Conservation (phyloP, 2,329 filamentous ascomycete genomes). For the Chaetomium sp. region DNA sequence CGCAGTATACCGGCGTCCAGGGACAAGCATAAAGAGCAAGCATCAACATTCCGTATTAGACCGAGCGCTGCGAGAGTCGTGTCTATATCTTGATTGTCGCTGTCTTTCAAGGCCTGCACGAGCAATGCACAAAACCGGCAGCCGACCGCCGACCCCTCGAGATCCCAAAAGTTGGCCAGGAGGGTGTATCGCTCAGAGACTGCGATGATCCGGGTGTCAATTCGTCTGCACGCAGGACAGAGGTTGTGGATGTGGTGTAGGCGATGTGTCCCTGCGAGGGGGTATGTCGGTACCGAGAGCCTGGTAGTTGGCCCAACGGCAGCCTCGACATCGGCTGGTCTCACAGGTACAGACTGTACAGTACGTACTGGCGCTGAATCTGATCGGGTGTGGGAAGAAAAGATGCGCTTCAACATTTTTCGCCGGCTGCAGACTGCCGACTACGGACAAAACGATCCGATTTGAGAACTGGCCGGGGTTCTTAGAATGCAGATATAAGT, state of each 20-base stretch:
- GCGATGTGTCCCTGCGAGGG: not conserved
- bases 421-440: too few species aligned
- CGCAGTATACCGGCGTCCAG: not conserved
- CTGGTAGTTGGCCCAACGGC: too few species aligned
- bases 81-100: not conserved
- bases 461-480: not conserved
- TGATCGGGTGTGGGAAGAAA: not conserved
- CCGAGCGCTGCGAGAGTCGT: not conserved
- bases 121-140: not conserved
- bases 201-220: not conserved
- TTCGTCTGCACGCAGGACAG: not conserved
- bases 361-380: too few species aligned
- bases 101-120: not conserved
- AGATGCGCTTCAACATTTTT: not conserved
- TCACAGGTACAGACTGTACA: too few species aligned
- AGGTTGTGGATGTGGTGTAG: not conserved
- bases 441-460: too few species aligned
- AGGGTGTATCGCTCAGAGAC: not conserved
- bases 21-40: not conserved
- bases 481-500: too few species aligned
- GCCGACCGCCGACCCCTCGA: not conserved
- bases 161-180: not conserved
- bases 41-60: not conserved
- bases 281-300: not conserved
- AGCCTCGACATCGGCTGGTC: not conserved